Evolutionary conservation across 2,329 filamentous ascomycete species (phyloP).

Genomic region (Cladosporium phlei): DNA sequence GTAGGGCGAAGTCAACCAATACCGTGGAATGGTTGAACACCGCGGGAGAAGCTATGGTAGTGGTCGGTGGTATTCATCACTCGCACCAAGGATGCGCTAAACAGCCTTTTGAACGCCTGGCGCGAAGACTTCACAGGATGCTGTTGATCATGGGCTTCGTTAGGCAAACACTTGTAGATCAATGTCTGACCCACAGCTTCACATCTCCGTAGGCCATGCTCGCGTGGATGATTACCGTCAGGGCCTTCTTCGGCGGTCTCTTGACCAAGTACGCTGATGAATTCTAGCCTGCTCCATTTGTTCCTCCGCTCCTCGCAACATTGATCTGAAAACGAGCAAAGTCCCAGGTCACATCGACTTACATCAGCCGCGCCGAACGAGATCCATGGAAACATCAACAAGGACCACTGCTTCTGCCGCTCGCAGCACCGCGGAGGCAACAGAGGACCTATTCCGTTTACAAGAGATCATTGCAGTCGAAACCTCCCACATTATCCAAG

Average conservation of each 20-base stretch:
- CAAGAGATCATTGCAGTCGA: neutral
- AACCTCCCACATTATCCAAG: neutral
- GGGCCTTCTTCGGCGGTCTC: neutral
- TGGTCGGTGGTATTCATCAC: neutral
- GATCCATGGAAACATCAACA: neutral
- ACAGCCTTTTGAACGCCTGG: neutral
- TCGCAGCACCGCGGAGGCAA: neutral
- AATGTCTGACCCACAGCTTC: neutral
- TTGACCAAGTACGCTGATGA: neutral
- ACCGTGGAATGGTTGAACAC: no score
- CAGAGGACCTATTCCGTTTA: neutral
- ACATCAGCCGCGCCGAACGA: neutral
- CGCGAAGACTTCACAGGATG: neutral
- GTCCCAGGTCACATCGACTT: neutral
- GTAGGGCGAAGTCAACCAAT: no score
- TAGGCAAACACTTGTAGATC: neutral
- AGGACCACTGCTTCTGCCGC: neutral
- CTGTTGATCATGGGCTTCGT: neutral
- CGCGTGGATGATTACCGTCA: neutral
- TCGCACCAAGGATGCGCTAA: constrained; percentile 1
- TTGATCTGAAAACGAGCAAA: neutral
- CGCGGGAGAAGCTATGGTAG: no score
- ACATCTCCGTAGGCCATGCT: neutral
- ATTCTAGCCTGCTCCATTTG: neutral
- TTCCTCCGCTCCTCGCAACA: neutral